A percentile compares a stretch with the other conserved stretches of the same genome.
phyloP scores from a whole-genome alignment of 495 filamentous ascomycete genomes.

The Hamigera avellanea region DNA sequence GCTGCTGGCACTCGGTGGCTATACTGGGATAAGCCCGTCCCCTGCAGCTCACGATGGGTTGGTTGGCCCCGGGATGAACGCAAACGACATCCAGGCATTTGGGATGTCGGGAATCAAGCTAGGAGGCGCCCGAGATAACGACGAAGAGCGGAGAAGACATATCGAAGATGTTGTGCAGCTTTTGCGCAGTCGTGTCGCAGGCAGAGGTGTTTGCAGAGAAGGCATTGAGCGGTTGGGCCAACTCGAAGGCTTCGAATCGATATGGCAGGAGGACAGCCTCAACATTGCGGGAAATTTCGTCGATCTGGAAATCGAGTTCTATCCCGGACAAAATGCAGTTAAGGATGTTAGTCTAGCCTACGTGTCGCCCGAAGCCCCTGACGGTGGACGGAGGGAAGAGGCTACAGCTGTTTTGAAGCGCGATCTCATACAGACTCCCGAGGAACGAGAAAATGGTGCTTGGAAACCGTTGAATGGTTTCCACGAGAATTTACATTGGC shows the following conservation, averaged over 20 bases:
- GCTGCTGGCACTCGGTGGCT: slow-evolving; percentile 30
- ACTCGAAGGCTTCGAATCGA: slow-evolving; percentile 60
- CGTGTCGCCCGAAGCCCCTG: slow-evolving; percentile 30
- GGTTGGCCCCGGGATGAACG: slow-evolving; percentile 29
- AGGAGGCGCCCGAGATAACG: slow-evolving; percentile 30
- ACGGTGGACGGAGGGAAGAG: slow-evolving; percentile 28
- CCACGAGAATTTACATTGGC: slow-evolving; percentile 65
- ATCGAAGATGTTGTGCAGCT: slow-evolving; percentile 34
- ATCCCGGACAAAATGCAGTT: slow-evolving; percentile 22
- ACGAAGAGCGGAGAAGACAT: slow-evolving; percentile 42
- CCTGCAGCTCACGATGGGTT: slow-evolving; percentile 29
- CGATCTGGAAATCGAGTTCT: slow-evolving; percentile 40
- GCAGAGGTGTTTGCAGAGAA: slow-evolving; percentile 58
- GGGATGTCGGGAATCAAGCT: slow-evolving; percentile 32
- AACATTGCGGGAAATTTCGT: slow-evolving; percentile 59
- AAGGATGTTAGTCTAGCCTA: slow-evolving; percentile 35
- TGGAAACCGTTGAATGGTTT: slow-evolving; percentile 59
- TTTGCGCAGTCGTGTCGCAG: slow-evolving; percentile 30
- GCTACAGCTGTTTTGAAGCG: slow-evolving; percentile 41
- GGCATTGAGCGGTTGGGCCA: slow-evolving; percentile 67
- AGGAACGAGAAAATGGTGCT: slow-evolving; percentile 24
- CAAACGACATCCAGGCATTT: slow-evolving; percentile 33
- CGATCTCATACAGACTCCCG: slow-evolving; percentile 31
- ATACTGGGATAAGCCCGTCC: slow-evolving; percentile 31
- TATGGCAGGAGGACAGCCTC: slow-evolving; percentile 58